Base-by-base conservation (phyloP, 306 rosid genomes). In the Carpinus fangiana region DNA sequence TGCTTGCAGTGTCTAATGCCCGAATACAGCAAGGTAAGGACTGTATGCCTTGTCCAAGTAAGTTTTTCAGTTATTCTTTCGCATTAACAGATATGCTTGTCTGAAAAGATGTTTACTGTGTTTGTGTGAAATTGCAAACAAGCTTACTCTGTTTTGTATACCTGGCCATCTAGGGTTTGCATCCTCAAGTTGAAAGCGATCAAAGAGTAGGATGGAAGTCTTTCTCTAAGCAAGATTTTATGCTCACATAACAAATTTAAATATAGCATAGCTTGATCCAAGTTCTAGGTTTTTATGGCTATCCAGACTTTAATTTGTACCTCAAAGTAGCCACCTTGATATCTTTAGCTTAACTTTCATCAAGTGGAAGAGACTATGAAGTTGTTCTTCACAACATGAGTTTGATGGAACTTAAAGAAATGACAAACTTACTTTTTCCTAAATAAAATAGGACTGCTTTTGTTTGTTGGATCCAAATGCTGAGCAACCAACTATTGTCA, bases 1-100 rank as follows among this genome's bases (percentile, higher is more conserved):
- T 89, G 92, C 80, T 83, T 89, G 77, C 89, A 84, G 81, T 81
- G 76, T 60, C 73, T 89, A 20, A 81, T 18, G 12, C 86, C 83
- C 48, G 75, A 85, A 41, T 75, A 83, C 80, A 76, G 55, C 21
- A 78, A 86, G 87, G 92, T 89, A 73, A 75, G 87, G 53, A 38
- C 12, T 52, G 51, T 64, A 60, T 50, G 5, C 66, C 50, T 61
- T 54, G 55, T 20, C 17, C 18, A 21, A 46, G 50, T 26, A 28
- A 74, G 5, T 16, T 54, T 41, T 21, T 71, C 41, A 57, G 61
- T 8, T 38, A 73, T 51, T 59, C 12, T 17, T 21, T 47, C 10
- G n/a, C 50, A 48, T 45, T 50, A 23, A 61, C 59, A 18, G n/a
- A 43, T 26, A 65, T 76, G 53, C 72, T 17, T 61, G 48, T 75